Evolutionary conservation across 805 yeast species (phyloP).

Genomic region (Zygosaccharomyces lentus): DNA sequence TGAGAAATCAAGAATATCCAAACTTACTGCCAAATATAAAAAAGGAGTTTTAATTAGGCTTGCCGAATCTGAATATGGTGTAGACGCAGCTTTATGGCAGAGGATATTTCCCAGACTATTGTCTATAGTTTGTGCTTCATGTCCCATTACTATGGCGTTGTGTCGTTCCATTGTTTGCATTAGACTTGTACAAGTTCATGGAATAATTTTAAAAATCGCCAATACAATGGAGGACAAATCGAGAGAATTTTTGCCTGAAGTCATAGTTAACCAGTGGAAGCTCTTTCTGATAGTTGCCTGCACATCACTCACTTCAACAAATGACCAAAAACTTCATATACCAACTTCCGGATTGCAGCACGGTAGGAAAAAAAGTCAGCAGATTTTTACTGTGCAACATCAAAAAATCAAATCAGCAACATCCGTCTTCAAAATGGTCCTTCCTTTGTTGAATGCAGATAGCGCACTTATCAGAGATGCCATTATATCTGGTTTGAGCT

Average conservation of each 20-base stretch:
- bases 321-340: constrained; percentile 74
- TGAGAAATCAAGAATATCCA: constrained; percentile 67
- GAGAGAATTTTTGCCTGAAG: constrained; percentile 54
- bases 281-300: constrained; percentile 87
- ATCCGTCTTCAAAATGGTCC: constrained; percentile 79
- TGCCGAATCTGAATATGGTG: constrained; percentile 90
- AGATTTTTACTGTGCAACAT: constrained; percentile 75
- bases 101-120: constrained; percentile 75
- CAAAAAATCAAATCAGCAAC: constrained; percentile 91
- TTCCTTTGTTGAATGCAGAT: constrained; percentile 71
- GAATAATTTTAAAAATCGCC: constrained; percentile 54
- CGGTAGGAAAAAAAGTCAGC: constrained; percentile 72
- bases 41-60: constrained; percentile 67
- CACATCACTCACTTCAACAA: constrained; percentile 82
- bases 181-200: constrained; percentile 80
- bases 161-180: constrained; percentile 89
- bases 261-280: constrained; percentile 81
- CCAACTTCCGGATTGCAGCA: constrained; percentile 52
- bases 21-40: constrained; percentile 52
- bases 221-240: constrained; percentile 37
- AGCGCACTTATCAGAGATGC: constrained; percentile 76
- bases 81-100: constrained; percentile 96
- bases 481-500: constrained; percentile 81
- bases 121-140: constrained; percentile 64
- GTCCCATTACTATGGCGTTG: constrained; percentile 91